Evolutionary conservation across 768 basidiomycete genomes (phyloP).

Genomic region (Dacryopinax primogenitus): DNA sequence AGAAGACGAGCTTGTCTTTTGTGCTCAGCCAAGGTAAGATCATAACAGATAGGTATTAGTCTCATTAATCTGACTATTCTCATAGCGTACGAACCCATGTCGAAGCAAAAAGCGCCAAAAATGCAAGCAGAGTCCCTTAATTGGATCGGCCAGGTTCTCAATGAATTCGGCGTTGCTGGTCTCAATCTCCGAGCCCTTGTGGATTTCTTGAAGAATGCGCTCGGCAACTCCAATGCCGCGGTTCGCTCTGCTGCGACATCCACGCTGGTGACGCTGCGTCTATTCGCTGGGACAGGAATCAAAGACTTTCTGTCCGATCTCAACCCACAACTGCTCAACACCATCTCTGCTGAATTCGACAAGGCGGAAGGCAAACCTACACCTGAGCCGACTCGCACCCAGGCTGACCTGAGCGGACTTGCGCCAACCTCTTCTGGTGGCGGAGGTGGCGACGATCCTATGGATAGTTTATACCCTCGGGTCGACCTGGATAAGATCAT

Average conservation of each 20-base stretch:
- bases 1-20: conserved; percentile 89
- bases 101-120: conserved; percentile 95
- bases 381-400: conserved; percentile 66
- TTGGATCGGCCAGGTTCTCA: conserved; percentile 77
- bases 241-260: conserved; percentile 92
- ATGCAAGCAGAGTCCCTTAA: conserved; percentile 78
- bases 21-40: conserved; percentile 76
- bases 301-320: conserved; percentile 86
- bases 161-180: conserved; percentile 84
- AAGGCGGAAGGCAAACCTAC: conserved; percentile 67
- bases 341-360: conserved; percentile 84
- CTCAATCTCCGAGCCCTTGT: conserved; percentile 72
- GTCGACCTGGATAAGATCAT: conserved; percentile 82
- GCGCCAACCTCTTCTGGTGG: conserved; percentile 18
- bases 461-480: conserved; percentile 91
- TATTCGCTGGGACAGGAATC: conserved; percentile 89
- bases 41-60: not conserved
- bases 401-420: conserved; percentile 57
- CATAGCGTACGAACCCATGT: conserved; percentile 83
- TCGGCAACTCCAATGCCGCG: conserved; percentile 87
- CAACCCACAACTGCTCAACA: conserved; percentile 82
- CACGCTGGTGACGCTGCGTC: conserved; percentile 74
- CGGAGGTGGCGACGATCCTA: conserved; percentile 41
- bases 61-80: not conserved
- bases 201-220: conserved; percentile 72